Base-by-base conservation (phyloP, 1,139 yeast genomes). In the Pneumocystis wakefieldiae region DNA sequence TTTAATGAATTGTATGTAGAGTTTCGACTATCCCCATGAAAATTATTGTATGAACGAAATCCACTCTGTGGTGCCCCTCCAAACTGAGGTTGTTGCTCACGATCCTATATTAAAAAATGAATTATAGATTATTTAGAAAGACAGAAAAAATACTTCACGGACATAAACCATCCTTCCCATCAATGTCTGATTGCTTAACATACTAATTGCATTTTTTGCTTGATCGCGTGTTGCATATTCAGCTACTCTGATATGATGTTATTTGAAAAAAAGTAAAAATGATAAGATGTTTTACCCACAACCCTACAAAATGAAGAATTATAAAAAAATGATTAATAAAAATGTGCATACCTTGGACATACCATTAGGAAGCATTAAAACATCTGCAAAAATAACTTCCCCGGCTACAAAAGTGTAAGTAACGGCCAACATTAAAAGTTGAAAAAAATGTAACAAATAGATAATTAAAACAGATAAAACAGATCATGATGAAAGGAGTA, bases 131-230 rank as follows among this genome's bases (percentile, higher is more conserved):
- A 59, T 63, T 48, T 66, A 10, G 41, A 72, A 84, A 81, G 71
- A 61, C 32, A 8, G n/a, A 19, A 17, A 39, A 19, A 64, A 12
- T 62, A 87, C 95, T 74, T 86, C 95, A 75, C 97, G 85, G 8
- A 92, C 95, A 76, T 87, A 91, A 60, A 92, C 86, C 70, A 84
- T 85, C 73, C 98, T 84, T 17, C 92, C 96, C 72, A 79, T 77
- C 68, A 86, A 81, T 62, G 78, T 80, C 41, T 82, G 78, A 71
- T 87, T 86, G 74, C 88, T 87, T 71, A 81, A 85, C 69, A 82
- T 80, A 63, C 78, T 77, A 68, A 92, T 89, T 32, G 97, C 97
- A 53, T 77, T 79, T 64, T 80, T 81, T 2, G 91, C 97, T 65
- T 84, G 88, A 29, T 81, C 85, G 64, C 80, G 78, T 62, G 78